Evolutionary conservation across 208 protist species (phyloP).

Genomic region (Tritrichomonas musculus): DNA sequence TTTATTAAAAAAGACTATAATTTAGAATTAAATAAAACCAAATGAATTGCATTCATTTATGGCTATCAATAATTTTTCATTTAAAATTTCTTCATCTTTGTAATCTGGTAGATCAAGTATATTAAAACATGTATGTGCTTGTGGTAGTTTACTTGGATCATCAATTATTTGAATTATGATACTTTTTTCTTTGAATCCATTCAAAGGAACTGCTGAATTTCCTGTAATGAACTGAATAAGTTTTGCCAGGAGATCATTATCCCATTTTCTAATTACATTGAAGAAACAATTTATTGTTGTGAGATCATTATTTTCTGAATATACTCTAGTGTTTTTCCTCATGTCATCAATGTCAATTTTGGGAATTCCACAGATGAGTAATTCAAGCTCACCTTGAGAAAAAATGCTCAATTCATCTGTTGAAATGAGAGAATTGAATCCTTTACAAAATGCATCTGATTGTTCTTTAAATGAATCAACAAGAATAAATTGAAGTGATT

Average conservation of each 20-base stretch:
- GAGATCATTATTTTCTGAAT: conserved; percentile 56
- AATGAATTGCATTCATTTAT: conserved; percentile 52
- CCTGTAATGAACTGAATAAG: conserved; percentile 96
- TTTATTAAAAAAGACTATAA: too few relatives aligned
- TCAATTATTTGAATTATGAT: conserved; percentile 62
- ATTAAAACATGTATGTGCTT: conserved; percentile 90
- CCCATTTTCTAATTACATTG: conserved; percentile 71
- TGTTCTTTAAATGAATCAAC: conserved; percentile 79
- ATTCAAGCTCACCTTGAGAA: conserved; percentile 87
- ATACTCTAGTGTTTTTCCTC: conserved; percentile 69
- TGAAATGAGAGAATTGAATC: conserved; percentile 89
- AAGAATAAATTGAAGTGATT: conserved; percentile 78
- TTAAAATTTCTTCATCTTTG: conserved; percentile 58
- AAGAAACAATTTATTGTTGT: conserved; percentile 89
- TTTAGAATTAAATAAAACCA: conserved; percentile 52
- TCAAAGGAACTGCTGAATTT: conserved; percentile 87
- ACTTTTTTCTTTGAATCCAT: conserved; percentile 73
- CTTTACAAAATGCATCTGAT: conserved; percentile 80
- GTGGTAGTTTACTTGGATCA: conserved; percentile 66
- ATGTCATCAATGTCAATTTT: conserved; percentile 90
- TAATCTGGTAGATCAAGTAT: conserved; percentile 89
- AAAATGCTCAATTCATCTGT: conserved; percentile 76
- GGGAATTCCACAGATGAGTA: conserved; percentile 88
- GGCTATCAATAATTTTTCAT: conserved; percentile 47
- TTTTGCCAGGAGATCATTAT: conserved; percentile 67